Base-by-base conservation (phyloP, 768 basidiomycete genomes). In the Collybiopsis luxurians region DNA sequence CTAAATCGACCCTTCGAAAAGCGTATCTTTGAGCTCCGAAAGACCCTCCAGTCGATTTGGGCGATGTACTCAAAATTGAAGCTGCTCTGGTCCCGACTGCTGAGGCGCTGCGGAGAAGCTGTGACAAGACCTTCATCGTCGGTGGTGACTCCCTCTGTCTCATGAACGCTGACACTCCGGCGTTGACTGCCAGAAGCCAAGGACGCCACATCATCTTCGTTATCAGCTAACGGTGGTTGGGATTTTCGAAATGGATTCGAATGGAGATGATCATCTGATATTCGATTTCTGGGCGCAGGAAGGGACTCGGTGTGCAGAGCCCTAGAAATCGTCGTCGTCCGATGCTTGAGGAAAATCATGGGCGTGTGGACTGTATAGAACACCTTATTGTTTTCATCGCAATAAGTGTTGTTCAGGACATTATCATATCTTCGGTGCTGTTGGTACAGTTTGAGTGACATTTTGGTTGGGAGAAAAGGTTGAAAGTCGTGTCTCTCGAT, bases 1-100 rank as follows among this genome's bases (percentile, higher is more conserved):
- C 39, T 40, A 17, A 64, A 65, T 17, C 55, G 44, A 1, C 65
- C 71, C 4, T 19, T 40, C 9, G 66, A 58, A 34, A 71, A 68
- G 1, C 63, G 64, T 30, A 77, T 59, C 28, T 58, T 66, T 3
- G 71, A 66, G 0, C 72, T 65, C n/a, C 62, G 63, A 5, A 73
- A 40, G 0, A 63, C 1, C 21, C 61, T 66, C 69, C 73, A 75
- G 12, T 74, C 66, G 1, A 77, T 74, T 48, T 67, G 58, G 6
- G 67, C 76, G 4, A 76, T 19, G 28, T 54, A 44, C 13, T 24
- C 21, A 28, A 54, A 44, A 23, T 36, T 42, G 28, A 13, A 34
- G 31, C n/a, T 44, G 7, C 12, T n/a, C 34, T 30, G 30, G n/a
- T 38, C 4, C 23, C 36, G 12, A 6, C 19, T 10, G 26, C 26